Evolutionary conservation across 768 basidiomycete genomes (phyloP), one percentile per base, ranked within the genome.

Genomic region (Coprinellus aureogranulatus): DNA sequence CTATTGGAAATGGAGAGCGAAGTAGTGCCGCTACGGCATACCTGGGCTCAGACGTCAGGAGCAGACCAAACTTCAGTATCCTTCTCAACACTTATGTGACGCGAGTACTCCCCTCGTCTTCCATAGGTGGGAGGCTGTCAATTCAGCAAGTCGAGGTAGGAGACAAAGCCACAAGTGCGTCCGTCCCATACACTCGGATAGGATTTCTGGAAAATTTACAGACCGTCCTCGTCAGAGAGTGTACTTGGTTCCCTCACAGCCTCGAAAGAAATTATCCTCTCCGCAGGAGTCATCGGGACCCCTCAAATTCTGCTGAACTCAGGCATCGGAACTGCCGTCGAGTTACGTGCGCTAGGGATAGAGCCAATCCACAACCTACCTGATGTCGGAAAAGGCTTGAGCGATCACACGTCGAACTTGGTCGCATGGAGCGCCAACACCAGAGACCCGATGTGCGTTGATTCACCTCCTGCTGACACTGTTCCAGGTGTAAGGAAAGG

Each of bases 231-330:
- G 12, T 18, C 40, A 48, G 47, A 27, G 3, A 1, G 18, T 5
- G n/a, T 14, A 26, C 64, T 54, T 34, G 79, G 72, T 54, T 68
- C 65, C 2, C 76, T n/a, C 8, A 44, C 41, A 8, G 70, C 70
- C 1, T 57, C 37, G 1, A 68, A 66, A 25, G 70, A 71, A 37
- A 56, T 73, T 22, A 67, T 73, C 34, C 62, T 73, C 2, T 64
- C 70, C 9, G 70, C 67, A 10, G 71, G 71, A 10, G 58, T 63
- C 14, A 65, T 70, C 54, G 67, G 65, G 16, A 71, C 68, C 0
- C 68, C 70, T 0, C 58, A 62, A 11, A 60, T 70, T 23, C 54
- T 66, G 8, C 57, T 65, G 28, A 57, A 61, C 14, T 67, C 66
- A 2, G 66, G 66, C 47, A 69, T 70, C 54, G 68, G 68, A 5